Percentiles rank a stretch among this genome's conserved stretches.
Conservation (phyloP, 2,329 filamentous ascomycete genomes). For the Alternaria metachromatica region DNA sequence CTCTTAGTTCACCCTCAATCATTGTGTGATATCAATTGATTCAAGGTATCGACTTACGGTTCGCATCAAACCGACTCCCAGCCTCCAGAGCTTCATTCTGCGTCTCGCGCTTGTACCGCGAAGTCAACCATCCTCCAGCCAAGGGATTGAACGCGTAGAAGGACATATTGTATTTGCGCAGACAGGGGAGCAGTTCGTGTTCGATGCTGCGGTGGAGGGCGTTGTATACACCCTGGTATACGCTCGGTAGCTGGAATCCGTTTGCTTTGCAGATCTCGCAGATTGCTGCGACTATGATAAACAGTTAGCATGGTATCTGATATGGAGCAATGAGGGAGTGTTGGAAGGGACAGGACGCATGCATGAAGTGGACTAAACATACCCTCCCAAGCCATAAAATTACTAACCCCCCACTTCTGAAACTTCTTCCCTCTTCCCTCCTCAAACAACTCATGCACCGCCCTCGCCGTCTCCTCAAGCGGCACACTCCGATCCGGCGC, state of each 20-base stretch:
- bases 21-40: too few species aligned
- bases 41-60: background rate
- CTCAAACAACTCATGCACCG: conserved; percentile 55
- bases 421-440: conserved; percentile 51
- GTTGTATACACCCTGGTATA: conserved; percentile 54
- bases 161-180: conserved; percentile 23
- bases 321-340: too few species aligned
- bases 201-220: conserved; percentile 24
- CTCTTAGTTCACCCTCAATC: too few species aligned
- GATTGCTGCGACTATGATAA: conserved; percentile 52
- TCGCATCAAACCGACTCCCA: conserved; percentile 44
- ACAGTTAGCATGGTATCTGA: background rate
- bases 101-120: conserved; percentile 55
- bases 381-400: conserved; percentile 48
- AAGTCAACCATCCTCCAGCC: conserved; percentile 25
- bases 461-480: conserved; percentile 55
- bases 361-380: too few species aligned
- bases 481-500: conserved; percentile 53
- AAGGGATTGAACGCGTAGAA: conserved; percentile 30
- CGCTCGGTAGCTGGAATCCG: conserved; percentile 52
- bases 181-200: conserved; percentile 27
- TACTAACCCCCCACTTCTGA: conserved; percentile 54
- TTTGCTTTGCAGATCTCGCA: conserved; percentile 53
- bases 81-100: conserved; percentile 43
- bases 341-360: too few species aligned